Conservation (phyloP, 2,329 filamentous ascomycete species). For the Mariannaea sp. region DNA sequence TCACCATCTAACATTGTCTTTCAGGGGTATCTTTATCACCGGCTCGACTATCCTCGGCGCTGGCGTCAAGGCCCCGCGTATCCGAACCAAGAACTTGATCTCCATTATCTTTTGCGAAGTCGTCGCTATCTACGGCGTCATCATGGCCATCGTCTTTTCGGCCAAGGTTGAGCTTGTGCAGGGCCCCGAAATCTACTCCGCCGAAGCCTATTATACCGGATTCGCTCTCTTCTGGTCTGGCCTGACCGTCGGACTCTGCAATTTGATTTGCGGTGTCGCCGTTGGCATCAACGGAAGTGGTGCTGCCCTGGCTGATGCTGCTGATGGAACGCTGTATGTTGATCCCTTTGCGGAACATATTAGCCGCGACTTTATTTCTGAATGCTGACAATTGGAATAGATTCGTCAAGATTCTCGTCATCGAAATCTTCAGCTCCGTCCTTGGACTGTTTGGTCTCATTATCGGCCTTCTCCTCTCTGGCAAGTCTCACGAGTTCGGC, state of each 20-base stretch:
- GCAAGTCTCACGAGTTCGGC: conserved; percentile 79
- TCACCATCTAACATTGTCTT: conserved; percentile 27
- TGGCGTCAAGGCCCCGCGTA: conserved; percentile 94
- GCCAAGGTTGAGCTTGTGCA: conserved; percentile 75
- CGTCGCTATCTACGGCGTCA: conserved; percentile 99
- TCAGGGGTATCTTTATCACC: conserved; percentile 97
- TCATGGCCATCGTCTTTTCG: conserved; percentile 99
- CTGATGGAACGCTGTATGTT: conserved; percentile 84
- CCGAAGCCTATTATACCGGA: conserved; percentile 88
- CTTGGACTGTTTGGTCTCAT: conserved; percentile 96
- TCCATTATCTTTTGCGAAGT: conserved; percentile 99
- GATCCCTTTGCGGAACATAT: not conserved
- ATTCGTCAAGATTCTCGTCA: conserved; percentile 98
- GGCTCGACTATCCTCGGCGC: conserved; percentile 96
- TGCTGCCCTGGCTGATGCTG: conserved; percentile 93
- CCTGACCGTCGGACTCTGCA: conserved; percentile 92
- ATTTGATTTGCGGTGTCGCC: conserved; percentile 92
- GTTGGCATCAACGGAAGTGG: conserved; percentile 98
- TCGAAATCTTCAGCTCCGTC: conserved; percentile 99
- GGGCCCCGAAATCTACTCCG: conserved; percentile 69
- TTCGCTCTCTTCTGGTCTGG: conserved; percentile 97
- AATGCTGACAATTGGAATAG: conserved; percentile 56
- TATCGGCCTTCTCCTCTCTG: conserved; percentile 84
- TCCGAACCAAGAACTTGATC: conserved; percentile 99
- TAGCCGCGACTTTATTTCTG: too few species aligned